Evolutionary conservation across 352 stramenopile species (phyloP).

Genomic region (Globisporangium cylindrosporum): DNA sequence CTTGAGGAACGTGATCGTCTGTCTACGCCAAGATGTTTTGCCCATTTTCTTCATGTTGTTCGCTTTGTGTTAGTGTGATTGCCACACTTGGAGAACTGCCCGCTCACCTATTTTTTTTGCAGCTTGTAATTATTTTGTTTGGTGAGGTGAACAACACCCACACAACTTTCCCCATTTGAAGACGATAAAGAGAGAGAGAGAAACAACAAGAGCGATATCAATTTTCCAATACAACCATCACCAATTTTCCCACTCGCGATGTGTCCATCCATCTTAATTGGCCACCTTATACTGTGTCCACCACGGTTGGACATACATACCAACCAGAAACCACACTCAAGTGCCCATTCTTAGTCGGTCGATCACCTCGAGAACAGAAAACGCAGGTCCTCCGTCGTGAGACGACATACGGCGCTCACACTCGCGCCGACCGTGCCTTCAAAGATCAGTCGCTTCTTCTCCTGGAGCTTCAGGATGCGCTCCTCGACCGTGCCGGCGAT

Average conservation of each 20-base stretch:
- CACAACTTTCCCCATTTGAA: not conserved
- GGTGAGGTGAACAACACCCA: no score
- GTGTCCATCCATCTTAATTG: not conserved
- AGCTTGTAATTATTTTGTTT: constrained; percentile 2
- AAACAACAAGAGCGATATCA: not conserved
- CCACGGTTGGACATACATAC: not conserved
- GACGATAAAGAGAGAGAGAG: not conserved
- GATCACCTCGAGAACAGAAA: constrained; percentile 87
- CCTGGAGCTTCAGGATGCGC: constrained; percentile 96
- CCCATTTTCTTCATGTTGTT: not conserved
- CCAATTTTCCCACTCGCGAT: not conserved
- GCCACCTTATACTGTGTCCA: not conserved
- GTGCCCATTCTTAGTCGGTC: not conserved
- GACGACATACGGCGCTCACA: constrained; percentile 76
- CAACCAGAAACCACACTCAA: not conserved
- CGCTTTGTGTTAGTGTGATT: not conserved
- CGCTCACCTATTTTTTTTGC: not conserved
- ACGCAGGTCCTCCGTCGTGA: constrained; percentile 93
- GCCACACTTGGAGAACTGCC: not conserved
- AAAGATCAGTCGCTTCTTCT: constrained; percentile 96
- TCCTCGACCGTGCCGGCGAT: constrained; percentile 98
- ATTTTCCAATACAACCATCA: not conserved
- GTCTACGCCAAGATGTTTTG: not conserved
- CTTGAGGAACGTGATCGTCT: not conserved
- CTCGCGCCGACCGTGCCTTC: constrained; percentile 97